Evolutionary conservation across 305 asterid genomes (phyloP).

Genomic region (Andrographis paniculata): DNA sequence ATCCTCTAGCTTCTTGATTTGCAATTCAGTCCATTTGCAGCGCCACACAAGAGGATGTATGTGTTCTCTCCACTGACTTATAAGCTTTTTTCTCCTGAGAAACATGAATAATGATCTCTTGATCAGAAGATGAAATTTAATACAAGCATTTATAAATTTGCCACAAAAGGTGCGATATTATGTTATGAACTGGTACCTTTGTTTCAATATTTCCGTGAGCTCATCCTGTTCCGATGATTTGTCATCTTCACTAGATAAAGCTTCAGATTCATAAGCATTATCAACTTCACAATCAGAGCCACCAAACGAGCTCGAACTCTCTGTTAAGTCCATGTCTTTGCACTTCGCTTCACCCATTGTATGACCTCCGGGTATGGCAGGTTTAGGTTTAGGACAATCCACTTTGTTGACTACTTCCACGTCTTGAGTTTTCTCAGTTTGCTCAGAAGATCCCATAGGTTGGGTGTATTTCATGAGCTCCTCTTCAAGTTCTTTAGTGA

Average conservation of each 20-base stretch:
- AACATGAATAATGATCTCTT: not conserved
- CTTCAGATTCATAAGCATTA: conserved; percentile 35
- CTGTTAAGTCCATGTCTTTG: conserved; percentile 45
- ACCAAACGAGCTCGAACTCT: conserved; percentile 70
- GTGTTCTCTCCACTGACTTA: conserved; percentile 59
- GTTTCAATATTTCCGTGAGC: conserved; percentile 17
- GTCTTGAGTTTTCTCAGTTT: conserved; percentile 16
- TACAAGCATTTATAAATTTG: no score
- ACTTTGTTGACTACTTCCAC: conserved; percentile 27
- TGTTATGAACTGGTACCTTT: conserved; percentile 28
- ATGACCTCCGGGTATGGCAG: conserved; percentile 17
- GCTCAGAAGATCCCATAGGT: conserved; percentile 22
- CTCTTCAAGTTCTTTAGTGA: conserved; percentile 32
- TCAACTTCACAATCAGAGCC: conserved; percentile 32
- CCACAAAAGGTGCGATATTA: conserved; percentile 2
- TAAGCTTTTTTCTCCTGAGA: conserved; percentile 54
- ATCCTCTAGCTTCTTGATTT: conserved; percentile 38
- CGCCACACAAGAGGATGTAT: conserved; percentile 65
- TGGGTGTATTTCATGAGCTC: conserved; percentile 29
- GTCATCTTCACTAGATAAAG: conserved; percentile 28
- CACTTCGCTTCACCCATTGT: conserved; percentile 27
- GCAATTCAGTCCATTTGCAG: conserved; percentile 79
- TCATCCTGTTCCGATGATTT: conserved; percentile 22
- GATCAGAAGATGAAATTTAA: no score
- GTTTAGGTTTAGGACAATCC: conserved; percentile 20